Evolutionary conservation across 2,329 filamentous ascomycete species (phyloP), one percentile per base, ranked within the genome.

Genomic region (Nectriaceae sp.): DNA sequence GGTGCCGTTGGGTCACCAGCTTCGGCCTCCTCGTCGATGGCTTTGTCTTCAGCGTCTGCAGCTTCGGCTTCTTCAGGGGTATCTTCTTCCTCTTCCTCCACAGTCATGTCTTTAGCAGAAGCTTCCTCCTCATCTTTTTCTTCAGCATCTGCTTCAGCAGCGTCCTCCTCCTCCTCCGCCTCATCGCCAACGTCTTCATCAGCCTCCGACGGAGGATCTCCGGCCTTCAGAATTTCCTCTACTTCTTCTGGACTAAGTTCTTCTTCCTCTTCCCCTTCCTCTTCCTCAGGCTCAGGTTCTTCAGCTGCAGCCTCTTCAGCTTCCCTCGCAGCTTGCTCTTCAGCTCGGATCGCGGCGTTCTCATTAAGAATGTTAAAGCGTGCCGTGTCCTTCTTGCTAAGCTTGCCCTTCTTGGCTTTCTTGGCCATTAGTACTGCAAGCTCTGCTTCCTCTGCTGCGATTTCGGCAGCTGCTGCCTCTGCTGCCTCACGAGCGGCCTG

Each of bases 301-400:
- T n/a, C 33, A 18, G 33, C 43, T 11, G 35, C 43, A 20, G 11
- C 18, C n/a, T 10, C 42, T 18, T 55, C 47, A 11, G 47, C 55
- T n/a, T 46, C 48, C 21, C 37, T 52, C 16, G 48, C 41, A 24
- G 54, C 54, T 21, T 18, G 16, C 36, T 40, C 38, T 21, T 40
- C 38, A 18, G 38, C 38, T n/a, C 56, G 50, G 24, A 40, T 47
- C 13, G 47, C 33, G 13, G 41, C 50, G 22, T 60, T 60, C 11
- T 52, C 51, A 11, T 35, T 51, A 8, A 60, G 37, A 19, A 52
- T 21, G 37, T 49, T 50, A 8, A 57, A 53, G 5, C 57, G 55
- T n/a, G 56, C 57, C n/a, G 55, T 53, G 41, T 60, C 57, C 43
- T 60, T 60, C 24, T 47, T 55, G 15, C 57, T 57, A 20, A 60